Evolutionary conservation across 2,329 filamentous ascomycete species (phyloP).

Genomic region (Colletotrichum sp.): DNA sequence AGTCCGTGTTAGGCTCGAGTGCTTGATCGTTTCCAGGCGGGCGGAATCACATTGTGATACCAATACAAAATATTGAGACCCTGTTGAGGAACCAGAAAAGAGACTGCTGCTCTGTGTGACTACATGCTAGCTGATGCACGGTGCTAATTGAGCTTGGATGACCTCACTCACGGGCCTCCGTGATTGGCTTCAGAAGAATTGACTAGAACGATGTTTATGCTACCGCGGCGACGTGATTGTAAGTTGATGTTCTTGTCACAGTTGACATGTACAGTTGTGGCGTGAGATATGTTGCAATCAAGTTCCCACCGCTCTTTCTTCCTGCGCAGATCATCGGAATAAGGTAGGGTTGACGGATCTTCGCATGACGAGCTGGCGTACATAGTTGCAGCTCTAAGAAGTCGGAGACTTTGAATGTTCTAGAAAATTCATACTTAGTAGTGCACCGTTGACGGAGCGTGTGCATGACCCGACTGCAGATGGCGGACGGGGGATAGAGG

Average conservation of each 20-base stretch:
- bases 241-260: not conserved
- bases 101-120: not conserved
- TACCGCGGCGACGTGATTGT: not conserved
- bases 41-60: not conserved
- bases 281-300: constrained; percentile 3
- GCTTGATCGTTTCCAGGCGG: not conserved
- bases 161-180: not conserved
- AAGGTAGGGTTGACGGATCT: not conserved
- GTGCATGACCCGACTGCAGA: constrained; percentile 8
- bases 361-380: constrained; percentile 15
- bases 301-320: constrained; percentile 16
- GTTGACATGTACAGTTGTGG: not conserved
- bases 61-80: not conserved
- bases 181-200: not conserved
- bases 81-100: not conserved
- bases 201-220: not conserved
- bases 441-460: not conserved
- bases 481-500: not conserved
- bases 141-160: not conserved
- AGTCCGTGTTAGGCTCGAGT: constrained; percentile 1
- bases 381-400: constrained; percentile 11
- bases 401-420: not conserved
- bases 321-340: constrained; percentile 6
- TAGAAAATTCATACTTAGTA: not conserved
- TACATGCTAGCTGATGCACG: not conserved